These are phyloP conservation scores for Mucor saturninus DNA, from an alignment of 371 early-diverging fungal species.

Conservation along the genomic window DNA sequence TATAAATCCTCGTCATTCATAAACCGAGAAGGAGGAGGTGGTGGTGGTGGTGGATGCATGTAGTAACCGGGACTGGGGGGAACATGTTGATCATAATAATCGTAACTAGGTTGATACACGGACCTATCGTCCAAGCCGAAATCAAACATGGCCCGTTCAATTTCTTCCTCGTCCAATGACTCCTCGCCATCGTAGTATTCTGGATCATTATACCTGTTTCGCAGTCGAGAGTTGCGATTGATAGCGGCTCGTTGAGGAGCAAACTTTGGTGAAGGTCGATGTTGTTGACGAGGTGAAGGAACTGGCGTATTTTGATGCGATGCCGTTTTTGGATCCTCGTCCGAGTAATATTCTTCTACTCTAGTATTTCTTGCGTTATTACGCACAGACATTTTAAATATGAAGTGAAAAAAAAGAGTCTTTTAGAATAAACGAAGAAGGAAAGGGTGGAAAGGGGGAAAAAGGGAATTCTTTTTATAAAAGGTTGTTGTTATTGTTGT, in stretches of 20 bases:
- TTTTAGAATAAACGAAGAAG: neutral
- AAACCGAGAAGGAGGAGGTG: neutral
- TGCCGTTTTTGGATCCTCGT: constrained; percentile 7
- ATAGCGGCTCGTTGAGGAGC: neutral
- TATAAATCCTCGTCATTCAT: constrained; percentile 2
- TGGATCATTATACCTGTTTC: neutral
- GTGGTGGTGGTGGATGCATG: neutral
- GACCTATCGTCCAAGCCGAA: constrained; percentile 1
- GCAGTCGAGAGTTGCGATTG: neutral
- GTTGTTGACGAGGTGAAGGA: constrained; percentile 1
- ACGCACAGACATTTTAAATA: constrained; percentile 15
- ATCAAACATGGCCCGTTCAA: constrained; percentile 15
- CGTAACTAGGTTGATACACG: neutral
- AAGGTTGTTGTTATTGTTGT: constrained; percentile 8
- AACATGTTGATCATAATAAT: neutral
- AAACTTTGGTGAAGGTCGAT: neutral
- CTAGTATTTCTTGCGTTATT: constrained; percentile 10
- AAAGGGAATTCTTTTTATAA: constrained; percentile 1
- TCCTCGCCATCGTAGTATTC: constrained; percentile 6
- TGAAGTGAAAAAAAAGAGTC: neutral
- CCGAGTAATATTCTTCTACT: constrained; percentile 24
- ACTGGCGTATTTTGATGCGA: neutral
- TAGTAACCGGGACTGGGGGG: constrained; percentile 6
- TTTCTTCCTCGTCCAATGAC: constrained; percentile 15
- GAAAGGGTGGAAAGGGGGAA: neutral